Base-by-base conservation (phyloP, 768 basidiomycete genomes). In the Tylopilus sp. region DNA sequence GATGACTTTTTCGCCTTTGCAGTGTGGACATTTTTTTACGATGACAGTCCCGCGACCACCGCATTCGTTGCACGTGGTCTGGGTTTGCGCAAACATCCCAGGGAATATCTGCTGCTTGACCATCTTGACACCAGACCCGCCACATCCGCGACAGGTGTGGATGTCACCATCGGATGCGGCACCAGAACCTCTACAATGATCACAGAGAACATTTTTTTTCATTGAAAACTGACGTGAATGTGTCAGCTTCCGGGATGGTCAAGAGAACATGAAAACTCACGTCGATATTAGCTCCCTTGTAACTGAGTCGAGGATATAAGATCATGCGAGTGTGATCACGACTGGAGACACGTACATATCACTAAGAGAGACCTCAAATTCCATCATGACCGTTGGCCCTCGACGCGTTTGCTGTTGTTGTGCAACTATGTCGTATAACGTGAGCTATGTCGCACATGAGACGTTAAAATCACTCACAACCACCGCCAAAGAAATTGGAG, bases 141-240 rank as follows among this genome's bases (percentile, higher is more conserved):
- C 79, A 64, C 97, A 99, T 11, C 80, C 79, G 3, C 80, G 67
- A 66, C 97, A 99, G n/a, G 81, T 79, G 61, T 92, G 89, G 43
- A 97, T 89, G 64, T 97, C 91, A 7, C 79, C 69, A 52, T 92
- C 90, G 0, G 91, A 89, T 2, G 92, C 88, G 0, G 97, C 97
- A 21, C 97, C 97, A 0, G 91, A 84, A 21, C 97, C 97, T 63
- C 94, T 86, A 72, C 97, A 99, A 66, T 97, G 91, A 69, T 98
- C 94, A 64, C 97, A 99, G 17, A 99, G 84, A 31, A 95, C 82
- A 47, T 85, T 83, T 66, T 95, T 95, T 68, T 85, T 88, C 66
- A 98, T 79, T 75, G 89, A 87, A 70, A 99, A 95, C 93, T 98
- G 58, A 12, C 1, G 1, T 4, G 6, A 33, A 56, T 40, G n/a